Conservation (phyloP, 1,139 yeast species). For the Kurtzmaniella quercitrusa region DNA sequence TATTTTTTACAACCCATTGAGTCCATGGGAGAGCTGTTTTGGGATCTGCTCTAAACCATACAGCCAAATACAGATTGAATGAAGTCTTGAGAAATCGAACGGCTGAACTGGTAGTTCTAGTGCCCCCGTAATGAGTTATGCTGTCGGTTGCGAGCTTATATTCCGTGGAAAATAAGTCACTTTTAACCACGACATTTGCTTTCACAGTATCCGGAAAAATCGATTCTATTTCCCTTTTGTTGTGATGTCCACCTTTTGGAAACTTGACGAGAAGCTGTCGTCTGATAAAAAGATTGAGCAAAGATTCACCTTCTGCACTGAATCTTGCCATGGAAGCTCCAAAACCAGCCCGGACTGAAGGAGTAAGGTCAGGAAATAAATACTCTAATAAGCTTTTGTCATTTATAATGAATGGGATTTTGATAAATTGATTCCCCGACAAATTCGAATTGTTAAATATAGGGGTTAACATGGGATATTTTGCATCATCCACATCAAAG, state of each 20-base stretch:
- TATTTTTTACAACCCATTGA: neutral
- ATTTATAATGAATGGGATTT: slow-evolving; percentile 14
- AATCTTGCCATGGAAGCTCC: slow-evolving; percentile 8
- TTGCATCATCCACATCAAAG: neutral
- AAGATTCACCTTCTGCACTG: slow-evolving; percentile 15
- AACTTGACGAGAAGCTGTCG: slow-evolving; percentile 2
- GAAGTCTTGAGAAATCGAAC: slow-evolving; percentile 1
- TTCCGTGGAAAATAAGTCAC: slow-evolving; percentile 4
- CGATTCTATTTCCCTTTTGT: neutral
- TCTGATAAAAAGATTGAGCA: slow-evolving; percentile 13
- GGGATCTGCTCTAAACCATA: slow-evolving; percentile 5
- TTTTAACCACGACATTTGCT: slow-evolving; percentile 4
- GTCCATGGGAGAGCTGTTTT: slow-evolving; percentile 5
- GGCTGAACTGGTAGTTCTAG: neutral
- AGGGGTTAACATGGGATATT: neutral
- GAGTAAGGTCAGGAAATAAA: neutral
- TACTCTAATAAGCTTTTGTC: slow-evolving; percentile 5
- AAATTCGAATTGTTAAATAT: neutral
- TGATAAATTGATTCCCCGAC: neutral
- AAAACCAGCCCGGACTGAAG: slow-evolving; percentile 5
- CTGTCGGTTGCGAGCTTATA: neutral
- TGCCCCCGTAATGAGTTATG: slow-evolving; percentile 2
- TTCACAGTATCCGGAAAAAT: slow-evolving; percentile 1
- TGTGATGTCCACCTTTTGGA: neutral
- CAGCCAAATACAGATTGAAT: slow-evolving; percentile 5